phyloP scores from a whole-genome alignment of 768 basidiomycete genomes.

The Boletellus ananiceps region DNA sequence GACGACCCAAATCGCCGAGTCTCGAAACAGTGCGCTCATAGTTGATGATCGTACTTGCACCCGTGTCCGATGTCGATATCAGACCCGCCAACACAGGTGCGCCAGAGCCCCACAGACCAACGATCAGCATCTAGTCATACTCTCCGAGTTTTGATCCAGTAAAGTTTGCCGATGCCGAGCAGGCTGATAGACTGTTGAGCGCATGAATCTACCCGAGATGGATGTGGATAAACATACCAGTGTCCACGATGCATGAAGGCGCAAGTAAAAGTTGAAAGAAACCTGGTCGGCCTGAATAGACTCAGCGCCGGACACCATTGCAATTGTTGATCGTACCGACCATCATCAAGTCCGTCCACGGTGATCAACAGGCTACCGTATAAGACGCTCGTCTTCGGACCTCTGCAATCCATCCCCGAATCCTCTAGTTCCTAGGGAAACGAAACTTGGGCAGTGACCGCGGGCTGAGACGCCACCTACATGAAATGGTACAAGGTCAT shows the following conservation, averaged over 20 bases:
- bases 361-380: conserved; percentile 28
- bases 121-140: too few relatives aligned
- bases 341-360: conserved; percentile 26
- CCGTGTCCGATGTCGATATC: conserved; percentile 6
- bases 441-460: not conserved
- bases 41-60: conserved; percentile 28
- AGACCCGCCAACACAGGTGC: too few relatives aligned
- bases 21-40: conserved; percentile 27
- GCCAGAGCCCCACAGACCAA: too few relatives aligned
- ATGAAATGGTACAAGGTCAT: not conserved
- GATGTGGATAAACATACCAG: conserved; percentile 8
- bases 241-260: conserved; percentile 47
- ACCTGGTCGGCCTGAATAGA: conserved; percentile 31
- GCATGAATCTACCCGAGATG: too few relatives aligned
- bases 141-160: conserved; percentile 18
- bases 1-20: conserved; percentile 32
- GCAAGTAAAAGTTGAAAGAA: too few relatives aligned
- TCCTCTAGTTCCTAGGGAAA: conserved; percentile 35
- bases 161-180: conserved; percentile 44
- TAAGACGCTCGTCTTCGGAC: conserved; percentile 40
- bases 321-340: conserved; percentile 26
- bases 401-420: conserved; percentile 44
- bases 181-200: conserved; percentile 18
- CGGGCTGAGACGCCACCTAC: conserved; percentile 14
- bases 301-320: conserved; percentile 29